Base-by-base conservation (phyloP, 768 basidiomycete species). In the Lyophyllum decastes region DNA sequence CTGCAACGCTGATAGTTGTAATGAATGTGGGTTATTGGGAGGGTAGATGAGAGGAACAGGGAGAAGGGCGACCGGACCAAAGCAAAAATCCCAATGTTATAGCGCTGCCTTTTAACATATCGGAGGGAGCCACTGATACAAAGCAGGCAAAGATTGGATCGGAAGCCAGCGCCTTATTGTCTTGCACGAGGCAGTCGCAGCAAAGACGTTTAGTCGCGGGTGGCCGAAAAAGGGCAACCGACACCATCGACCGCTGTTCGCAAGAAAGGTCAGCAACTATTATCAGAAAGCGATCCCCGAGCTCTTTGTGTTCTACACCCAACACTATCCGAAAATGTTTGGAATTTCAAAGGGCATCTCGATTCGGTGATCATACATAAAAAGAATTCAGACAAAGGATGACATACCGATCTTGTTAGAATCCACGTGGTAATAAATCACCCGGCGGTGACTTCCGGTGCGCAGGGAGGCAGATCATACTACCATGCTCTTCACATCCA, bases 1-100 rank as follows among this genome's bases (percentile, higher is more conserved):
- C 71, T 62, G 71, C 71, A 70, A 67, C 68, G 64, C 60, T 61
- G 49, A 46, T 52, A 49, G 49, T 52, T 54, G 40, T 47, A 52
- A 62, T 61, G 54, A 58, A 58, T 45, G 54, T 46, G 61, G 54
- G 52, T 59, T 44, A 55, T 58, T 55, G 51, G 63, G 53, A 49
- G 52, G 57, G 60, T 60, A 59, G 55, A 61, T 53, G 59, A 43
- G 58, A 61, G 62, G 60, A 58, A 63, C 51, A 61, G 44, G 56
- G 50, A 57, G 41, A n/a, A 40, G 22, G 49, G 49, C 51, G 52
- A 57, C 48, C 49, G 46, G 50, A 59, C 58, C 59, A 64, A 58
- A 57, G 54, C 55, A 38, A 48, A 58, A 57, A 26, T 24, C 19
- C 50, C 49, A 55, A 52, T 35, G 2, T 33, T 57, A 55, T 48